phyloP scores from a whole-genome alignment of 345 rosid species.

The Citrus sinensis region DNA sequence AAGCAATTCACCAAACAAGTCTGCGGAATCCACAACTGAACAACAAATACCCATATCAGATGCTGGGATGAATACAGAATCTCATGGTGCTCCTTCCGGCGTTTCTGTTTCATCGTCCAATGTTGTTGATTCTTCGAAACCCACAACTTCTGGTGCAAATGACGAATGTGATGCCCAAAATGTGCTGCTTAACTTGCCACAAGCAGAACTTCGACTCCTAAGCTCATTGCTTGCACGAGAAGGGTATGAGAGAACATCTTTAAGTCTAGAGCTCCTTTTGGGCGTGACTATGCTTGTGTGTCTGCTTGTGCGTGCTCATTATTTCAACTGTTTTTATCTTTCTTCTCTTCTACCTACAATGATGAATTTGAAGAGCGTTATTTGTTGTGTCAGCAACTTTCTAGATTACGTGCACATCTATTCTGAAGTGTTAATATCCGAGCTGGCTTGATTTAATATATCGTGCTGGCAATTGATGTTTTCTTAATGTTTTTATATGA shows the following conservation, averaged over 20 bases:
- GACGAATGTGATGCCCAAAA: constrained; percentile 57
- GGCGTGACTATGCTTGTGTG: neutral
- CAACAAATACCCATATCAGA: constrained; percentile 37
- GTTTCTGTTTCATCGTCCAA: constrained; percentile 38
- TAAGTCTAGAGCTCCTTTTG: neutral
- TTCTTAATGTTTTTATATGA: neutral
- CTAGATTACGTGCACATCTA: neutral
- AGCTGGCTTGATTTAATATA: neutral
- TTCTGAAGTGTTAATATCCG: neutral
- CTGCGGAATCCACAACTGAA: constrained; percentile 41
- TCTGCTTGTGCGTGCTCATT: neutral
- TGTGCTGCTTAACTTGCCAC: constrained; percentile 69
- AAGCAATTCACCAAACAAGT: constrained; percentile 52
- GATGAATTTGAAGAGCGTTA: neutral
- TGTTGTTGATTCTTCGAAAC: constrained; percentile 34
- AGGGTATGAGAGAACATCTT: constrained; percentile 46
- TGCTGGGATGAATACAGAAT: constrained; percentile 35
- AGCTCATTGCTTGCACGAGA: constrained; percentile 94
- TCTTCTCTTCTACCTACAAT: neutral
- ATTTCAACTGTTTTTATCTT: neutral
- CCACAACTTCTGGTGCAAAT: constrained; percentile 36
- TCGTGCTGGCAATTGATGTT: neutral
- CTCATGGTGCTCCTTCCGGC: constrained; percentile 31
- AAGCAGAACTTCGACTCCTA: constrained; percentile 72
- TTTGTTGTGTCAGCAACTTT: neutral